Evolutionary conservation across 345 rosid genomes (phyloP).

Genomic region (Eucalyptus cloeziana): DNA sequence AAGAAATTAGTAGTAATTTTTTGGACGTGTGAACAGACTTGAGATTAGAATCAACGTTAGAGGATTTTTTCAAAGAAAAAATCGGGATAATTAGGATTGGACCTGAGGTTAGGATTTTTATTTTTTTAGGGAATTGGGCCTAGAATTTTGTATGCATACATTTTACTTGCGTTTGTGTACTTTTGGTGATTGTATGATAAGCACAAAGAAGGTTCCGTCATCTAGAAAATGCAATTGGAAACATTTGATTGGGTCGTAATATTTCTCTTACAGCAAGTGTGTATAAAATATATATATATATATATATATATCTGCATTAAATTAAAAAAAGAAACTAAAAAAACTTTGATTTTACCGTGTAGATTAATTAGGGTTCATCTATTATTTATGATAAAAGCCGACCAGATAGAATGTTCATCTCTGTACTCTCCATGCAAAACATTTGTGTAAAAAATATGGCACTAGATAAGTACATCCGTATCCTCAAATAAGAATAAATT

Average conservation of each 20-base stretch:
- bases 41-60: background rate
- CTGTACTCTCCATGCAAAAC: background rate
- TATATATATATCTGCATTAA: too few relatives aligned
- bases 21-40: background rate
- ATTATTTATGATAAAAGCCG: background rate
- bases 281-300: too few relatives aligned
- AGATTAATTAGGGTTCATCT: background rate
- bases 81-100: background rate
- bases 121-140: background rate
- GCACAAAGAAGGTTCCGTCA: too few relatives aligned
- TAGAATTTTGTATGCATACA: background rate
- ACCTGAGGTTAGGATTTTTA: background rate
- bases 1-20: background rate
- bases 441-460: background rate
- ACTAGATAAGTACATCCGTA: background rate
- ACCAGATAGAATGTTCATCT: background rate
- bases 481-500: background rate
- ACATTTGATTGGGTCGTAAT: too few relatives aligned
- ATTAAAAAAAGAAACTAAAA: background rate
- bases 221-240: background rate
- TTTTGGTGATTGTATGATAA: background rate
- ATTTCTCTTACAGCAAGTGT: background rate
- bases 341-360: background rate
- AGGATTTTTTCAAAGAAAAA: background rate
- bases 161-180: background rate